Conservation (phyloP, 768 basidiomycete species). For the Boletus tomentosulus region DNA sequence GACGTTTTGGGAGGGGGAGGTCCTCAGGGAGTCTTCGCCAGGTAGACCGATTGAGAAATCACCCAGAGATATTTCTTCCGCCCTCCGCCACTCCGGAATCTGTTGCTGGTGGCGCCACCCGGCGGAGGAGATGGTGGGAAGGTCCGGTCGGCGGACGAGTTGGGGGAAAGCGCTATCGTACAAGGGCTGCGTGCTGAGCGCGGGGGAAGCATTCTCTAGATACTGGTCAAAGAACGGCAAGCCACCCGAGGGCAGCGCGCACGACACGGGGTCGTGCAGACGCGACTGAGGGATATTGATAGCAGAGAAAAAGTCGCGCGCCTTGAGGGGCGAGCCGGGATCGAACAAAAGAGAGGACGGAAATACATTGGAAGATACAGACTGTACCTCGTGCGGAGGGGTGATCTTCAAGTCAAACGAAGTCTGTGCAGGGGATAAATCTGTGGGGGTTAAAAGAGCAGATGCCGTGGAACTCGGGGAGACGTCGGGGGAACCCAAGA, state of each 20-base stretch:
- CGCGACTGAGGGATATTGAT: conserved; percentile 24
- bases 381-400: conserved; percentile 46
- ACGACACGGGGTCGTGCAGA: conserved; percentile 17
- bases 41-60: conserved; percentile 24
- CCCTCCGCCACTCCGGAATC: conserved; percentile 42
- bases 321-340: conserved; percentile 36
- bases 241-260: conserved; percentile 20
- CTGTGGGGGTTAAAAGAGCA: conserved; percentile 68
- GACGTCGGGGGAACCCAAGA: conserved; percentile 59
- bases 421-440: conserved; percentile 60
- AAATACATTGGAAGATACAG: conserved; percentile 23
- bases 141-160: conserved; percentile 16
- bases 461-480: conserved; percentile 72
- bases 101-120: conserved; percentile 29
- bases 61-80: conserved; percentile 27
- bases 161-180: conserved; percentile 31
- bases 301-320: conserved; percentile 29
- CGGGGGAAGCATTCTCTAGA: conserved; percentile 39
- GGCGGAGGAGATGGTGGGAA: conserved; percentile 10
- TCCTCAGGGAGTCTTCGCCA: conserved; percentile 28
- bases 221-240: conserved; percentile 54
- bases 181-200: conserved; percentile 35
- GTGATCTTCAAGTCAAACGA: conserved; percentile 55
- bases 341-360: conserved; percentile 43
- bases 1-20: conserved; percentile 23